A percentile compares a stretch with the other conserved stretches of the same genome.
phyloP scores from a whole-genome alignment of 257 asterid species.

The Solanum arcanum region DNA sequence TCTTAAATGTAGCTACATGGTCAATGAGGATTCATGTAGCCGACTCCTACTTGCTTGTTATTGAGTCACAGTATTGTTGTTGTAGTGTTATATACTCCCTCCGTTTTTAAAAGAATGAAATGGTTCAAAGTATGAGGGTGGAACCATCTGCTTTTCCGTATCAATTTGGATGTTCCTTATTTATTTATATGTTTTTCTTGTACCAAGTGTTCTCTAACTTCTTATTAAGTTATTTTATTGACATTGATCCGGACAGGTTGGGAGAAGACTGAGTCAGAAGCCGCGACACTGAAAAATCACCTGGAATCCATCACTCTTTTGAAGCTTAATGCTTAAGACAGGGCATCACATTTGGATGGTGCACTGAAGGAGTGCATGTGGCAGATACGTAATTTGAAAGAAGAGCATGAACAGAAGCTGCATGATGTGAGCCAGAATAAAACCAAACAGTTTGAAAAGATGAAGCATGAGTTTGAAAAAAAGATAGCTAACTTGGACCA shows the following conservation, averaged over 20 bases:
- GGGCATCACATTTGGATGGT: constrained; percentile 83
- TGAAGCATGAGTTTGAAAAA: constrained; percentile 62
- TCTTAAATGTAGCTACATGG: too few species aligned
- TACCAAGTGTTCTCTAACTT: background rate
- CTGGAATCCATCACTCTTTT: constrained; percentile 82
- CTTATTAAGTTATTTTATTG: background rate
- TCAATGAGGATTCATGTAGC: too few species aligned
- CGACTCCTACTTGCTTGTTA: too few species aligned
- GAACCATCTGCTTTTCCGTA: too few species aligned
- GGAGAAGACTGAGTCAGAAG: constrained; percentile 68
- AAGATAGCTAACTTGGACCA: background rate
- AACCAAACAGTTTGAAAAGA: constrained; percentile 61
- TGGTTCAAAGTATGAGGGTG: too few species aligned
- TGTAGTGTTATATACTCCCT: too few species aligned
- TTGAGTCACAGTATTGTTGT: too few species aligned
- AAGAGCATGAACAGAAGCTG: constrained; percentile 68
- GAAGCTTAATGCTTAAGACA: constrained; percentile 88
- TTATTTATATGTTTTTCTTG: background rate
- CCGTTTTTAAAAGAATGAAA: too few species aligned
- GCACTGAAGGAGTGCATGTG: constrained; percentile 63
- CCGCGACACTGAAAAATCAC: constrained; percentile 70
- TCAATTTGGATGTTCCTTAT: background rate
- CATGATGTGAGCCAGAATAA: constrained; percentile 53
- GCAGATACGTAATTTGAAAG: constrained; percentile 77
- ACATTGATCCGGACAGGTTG: constrained; percentile 52